Evolutionary conservation across 2,329 filamentous ascomycete species (phyloP), one percentile per base, ranked within the genome.

Genomic region (Aspergillus hortae): DNA sequence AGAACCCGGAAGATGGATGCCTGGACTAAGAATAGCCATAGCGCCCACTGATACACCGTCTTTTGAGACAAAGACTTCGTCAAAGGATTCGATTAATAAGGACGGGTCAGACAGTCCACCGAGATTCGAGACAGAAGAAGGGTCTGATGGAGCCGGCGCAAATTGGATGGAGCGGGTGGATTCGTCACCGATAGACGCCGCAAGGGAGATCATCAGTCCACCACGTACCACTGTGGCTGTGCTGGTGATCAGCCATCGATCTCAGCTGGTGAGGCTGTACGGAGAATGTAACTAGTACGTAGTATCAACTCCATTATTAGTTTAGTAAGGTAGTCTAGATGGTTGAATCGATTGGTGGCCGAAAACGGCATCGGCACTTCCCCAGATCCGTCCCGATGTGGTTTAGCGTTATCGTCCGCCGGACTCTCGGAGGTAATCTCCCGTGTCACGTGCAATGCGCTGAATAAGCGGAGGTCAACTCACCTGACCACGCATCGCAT

Each of bases 361-460:
- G 48, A 44, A 54, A 54, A 48, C 47, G 48, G 52, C 21, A 33
- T 33, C 11, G 21, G 27, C 17, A 27, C 27, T 44, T 44, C 44
- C 48, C 48, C 38, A 4, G 23, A 40, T 15, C 4, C n/a, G n/a
- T 19, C 27, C 23, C 10, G 17, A 30, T 11, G 12, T 21, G 35
- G 45, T 14, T 15, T 41, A 48, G 46, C 11, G 19, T 9, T 5
- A 38, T 54, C n/a, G 32, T 47, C 19, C 21, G 10, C 54, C 40
- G 54, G 53, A 47, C 17, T 45, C 2, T 43, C 46, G 15, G 42
- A 19, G 44, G 49, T 47, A 48, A 53, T 55, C 53, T 49, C 47
- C 53, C 44, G 53, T 11, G 30, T 57, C 55, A 57, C 53, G 53
- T 57, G 55, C 4, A n/a, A 9, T 25, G 6, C 1, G 33, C 33